phyloP scores from a whole-genome alignment of 352 stramenopile species.

The Phytophthora fragariaefolia region DNA sequence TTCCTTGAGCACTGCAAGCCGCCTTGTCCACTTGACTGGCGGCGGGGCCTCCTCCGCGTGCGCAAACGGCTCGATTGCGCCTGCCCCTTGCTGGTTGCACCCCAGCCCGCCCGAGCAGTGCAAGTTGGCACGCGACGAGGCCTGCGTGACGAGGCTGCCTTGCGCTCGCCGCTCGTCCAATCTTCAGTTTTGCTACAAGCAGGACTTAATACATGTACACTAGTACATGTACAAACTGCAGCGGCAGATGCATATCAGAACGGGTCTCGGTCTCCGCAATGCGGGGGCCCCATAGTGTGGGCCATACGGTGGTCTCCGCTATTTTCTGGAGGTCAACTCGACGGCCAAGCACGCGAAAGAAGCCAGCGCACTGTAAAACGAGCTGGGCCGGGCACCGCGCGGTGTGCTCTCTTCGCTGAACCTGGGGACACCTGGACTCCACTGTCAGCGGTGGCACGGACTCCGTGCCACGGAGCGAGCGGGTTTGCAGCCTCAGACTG shows the following conservation, averaged over 20 bases:
- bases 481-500: constrained; percentile 15
- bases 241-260: constrained; percentile 28
- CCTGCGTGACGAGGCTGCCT: constrained; percentile 22
- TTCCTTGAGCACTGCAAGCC: background rate
- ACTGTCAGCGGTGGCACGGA: constrained; percentile 1
- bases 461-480: constrained; percentile 13
- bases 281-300: too few relatives aligned
- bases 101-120: constrained; percentile 26
- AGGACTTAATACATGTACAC: too few relatives aligned
- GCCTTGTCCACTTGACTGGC: constrained; percentile 31
- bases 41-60: constrained; percentile 1
- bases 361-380: constrained; percentile 15
- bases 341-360: background rate
- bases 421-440: constrained; percentile 3
- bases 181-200: constrained; percentile 33
- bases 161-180: constrained; percentile 18
- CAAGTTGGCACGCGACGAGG: constrained; percentile 33
- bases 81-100: constrained; percentile 22
- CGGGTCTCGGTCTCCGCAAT: constrained; percentile 16
- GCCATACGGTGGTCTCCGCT: constrained; percentile 4
- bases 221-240: too few relatives aligned
- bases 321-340: background rate
- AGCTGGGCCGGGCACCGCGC: background rate
- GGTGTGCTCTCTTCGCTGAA: background rate
- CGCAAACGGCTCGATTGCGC: constrained; percentile 29